A percentile compares a stretch with the other conserved stretches of the same genome.
These are phyloP conservation scores for Melanomma pulvis-pyrius DNA, from an alignment of 495 filamentous ascomycete genomes.

Conservation along the genomic window DNA sequence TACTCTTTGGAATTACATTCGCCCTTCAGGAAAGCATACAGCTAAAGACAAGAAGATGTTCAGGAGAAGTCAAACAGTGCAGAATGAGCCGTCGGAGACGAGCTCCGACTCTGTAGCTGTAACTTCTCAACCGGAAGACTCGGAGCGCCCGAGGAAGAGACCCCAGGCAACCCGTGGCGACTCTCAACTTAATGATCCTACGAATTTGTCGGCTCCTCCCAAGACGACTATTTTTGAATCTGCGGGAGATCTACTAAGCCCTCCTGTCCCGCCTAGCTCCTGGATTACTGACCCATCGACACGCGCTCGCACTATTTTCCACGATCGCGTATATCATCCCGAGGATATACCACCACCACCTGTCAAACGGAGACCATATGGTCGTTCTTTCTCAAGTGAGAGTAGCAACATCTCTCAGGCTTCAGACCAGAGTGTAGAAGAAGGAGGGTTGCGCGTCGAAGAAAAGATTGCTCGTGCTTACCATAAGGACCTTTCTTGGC, in stretches of 20 bases:
- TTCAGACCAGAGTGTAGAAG: conserved; percentile 33
- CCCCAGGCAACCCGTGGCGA: conserved; percentile 50
- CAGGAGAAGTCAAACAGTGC: conserved; percentile 42
- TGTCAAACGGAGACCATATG: conserved; percentile 56
- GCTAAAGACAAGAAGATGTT: conserved; percentile 45
- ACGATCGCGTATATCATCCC: conserved; percentile 92
- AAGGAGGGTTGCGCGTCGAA: conserved; percentile 77
- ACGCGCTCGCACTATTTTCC: conserved; percentile 92
- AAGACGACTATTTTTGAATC: conserved; percentile 93
- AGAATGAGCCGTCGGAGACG: conserved; percentile 10
- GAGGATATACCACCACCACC: conserved; percentile 84
- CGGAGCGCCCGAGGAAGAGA: conserved; percentile 22
- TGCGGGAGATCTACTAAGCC: conserved; percentile 87
- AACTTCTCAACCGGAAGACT: conserved; percentile 18
- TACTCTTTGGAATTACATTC: conserved; percentile 45
- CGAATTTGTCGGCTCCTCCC: conserved; percentile 68
- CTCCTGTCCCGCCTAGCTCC: conserved; percentile 76
- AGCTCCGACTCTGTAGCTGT: conserved; percentile 24
- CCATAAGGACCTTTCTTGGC: conserved; percentile 86
- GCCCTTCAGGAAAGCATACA: conserved; percentile 35
- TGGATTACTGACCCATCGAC: conserved; percentile 81
- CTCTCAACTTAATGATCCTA: conserved; percentile 51
- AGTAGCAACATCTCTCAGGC: conserved; percentile 25
- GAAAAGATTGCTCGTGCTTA: conserved; percentile 97
- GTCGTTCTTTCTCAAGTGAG: conserved; percentile 51